Conservation (phyloP, 345 rosid species). For the Luvunga scandens region DNA sequence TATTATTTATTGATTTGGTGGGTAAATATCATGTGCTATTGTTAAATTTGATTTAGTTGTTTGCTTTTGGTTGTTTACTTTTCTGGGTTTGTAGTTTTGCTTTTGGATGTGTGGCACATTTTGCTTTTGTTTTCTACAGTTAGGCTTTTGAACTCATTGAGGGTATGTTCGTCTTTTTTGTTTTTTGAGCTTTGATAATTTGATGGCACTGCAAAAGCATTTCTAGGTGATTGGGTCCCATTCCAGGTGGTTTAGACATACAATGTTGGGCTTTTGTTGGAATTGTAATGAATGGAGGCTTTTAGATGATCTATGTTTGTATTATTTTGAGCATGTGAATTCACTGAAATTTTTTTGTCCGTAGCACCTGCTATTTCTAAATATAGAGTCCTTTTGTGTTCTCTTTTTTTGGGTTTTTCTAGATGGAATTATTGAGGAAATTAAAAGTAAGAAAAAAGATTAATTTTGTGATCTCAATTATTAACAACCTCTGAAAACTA, state of each 20-base stretch:
- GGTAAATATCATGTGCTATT: not conserved
- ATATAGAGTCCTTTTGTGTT: not conserved
- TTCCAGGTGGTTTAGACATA: slow-evolving; percentile 16
- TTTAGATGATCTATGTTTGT: slow-evolving; percentile 16
- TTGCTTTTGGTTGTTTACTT: slow-evolving; percentile 15
- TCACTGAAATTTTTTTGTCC: slow-evolving; percentile 16
- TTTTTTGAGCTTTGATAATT: slow-evolving; percentile 22
- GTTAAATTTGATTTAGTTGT: slow-evolving; percentile 5
- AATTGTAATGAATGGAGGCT: slow-evolving; percentile 16
- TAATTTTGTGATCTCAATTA: not conserved
- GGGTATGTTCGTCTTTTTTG: slow-evolving; percentile 20
- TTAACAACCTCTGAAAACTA: not conserved
- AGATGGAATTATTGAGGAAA: slow-evolving; percentile 5
- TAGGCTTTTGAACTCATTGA: slow-evolving; percentile 16
- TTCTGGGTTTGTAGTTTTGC: slow-evolving; percentile 22
- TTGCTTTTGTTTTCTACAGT: slow-evolving; percentile 18
- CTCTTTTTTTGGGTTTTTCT: not conserved
- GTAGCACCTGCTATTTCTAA: slow-evolving; percentile 5
- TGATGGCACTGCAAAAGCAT: slow-evolving; percentile 19
- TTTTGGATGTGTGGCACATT: slow-evolving; percentile 17
- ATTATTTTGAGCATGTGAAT: slow-evolving; percentile 23
- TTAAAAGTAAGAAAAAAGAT: not conserved
- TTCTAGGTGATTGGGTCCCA: slow-evolving; percentile 34
- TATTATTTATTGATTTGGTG: not conserved
- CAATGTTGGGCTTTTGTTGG: slow-evolving; percentile 4